Base-by-base conservation (phyloP, 2,329 filamentous ascomycete genomes). In the Emergomyces orientalis region DNA sequence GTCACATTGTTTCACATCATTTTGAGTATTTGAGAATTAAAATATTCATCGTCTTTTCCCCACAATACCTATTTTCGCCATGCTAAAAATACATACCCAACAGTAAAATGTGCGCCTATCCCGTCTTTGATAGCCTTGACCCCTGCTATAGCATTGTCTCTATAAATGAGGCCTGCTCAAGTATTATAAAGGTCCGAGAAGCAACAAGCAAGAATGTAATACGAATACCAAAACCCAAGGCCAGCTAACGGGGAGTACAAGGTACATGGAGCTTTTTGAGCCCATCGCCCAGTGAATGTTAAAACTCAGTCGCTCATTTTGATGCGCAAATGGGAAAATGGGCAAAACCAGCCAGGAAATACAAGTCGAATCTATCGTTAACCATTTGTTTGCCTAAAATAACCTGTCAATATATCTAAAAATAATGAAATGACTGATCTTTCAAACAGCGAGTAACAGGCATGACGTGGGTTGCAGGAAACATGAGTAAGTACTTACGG, bases 401-500 rank as follows among this genome's bases (percentile, higher is more conserved):
- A 19, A 17, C n/a, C 13, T 14, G 34, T 37, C 34, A 41, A 39
- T 41, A 57, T 25, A 14, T 5, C 5, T n/a, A 55, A 7, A 34
- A 37, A 13, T 37, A 34, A 19, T 34, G 32, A 22, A 34, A 55
- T 14, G 51, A 9, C n/a, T n/a, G n/a, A 13, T 27, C 11, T 25
- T 25, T 49, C 22, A 27, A 9, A 19, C 30, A 5, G 27, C 3
- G 7, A 49, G 5, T n/a, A 19, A 4, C 30, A 32, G n/a, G 9
- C 19, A 55, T 17, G 22, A 55, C 19, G 30, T 55, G 43, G 43
- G 43, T 19, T 47, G 19, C 14, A 47, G n/a, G 11, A 30, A 52
- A 52, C 1, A 11, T 11, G 9, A 17, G 34, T 58, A 43, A 45
- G 27, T 11, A 65, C 65, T 59, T 61, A 67, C 66, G 66, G 66